Evolutionary conservation across 1,284 basidiomycete genomes (phyloP), one percentile per base, ranked within the genome.

Genomic region (Cronartium quercuum): DNA sequence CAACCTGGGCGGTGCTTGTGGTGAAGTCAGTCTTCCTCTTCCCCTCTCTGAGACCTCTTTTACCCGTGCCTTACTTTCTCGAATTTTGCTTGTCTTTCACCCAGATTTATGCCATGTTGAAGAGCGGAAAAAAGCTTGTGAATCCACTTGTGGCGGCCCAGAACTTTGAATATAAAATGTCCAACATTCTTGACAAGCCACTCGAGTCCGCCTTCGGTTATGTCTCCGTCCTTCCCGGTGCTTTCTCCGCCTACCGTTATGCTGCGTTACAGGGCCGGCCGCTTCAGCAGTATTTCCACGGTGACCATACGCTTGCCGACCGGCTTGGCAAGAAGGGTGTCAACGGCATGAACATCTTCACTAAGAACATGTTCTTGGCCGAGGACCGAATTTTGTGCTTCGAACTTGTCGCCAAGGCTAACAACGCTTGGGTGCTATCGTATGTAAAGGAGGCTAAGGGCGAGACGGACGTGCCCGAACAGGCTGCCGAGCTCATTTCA

Each of bases 141-240:
- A 98, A 98, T 80, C 95, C 95, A 12, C 85, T 98, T 62, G 88
- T 92, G 9, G 82, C 81, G 6, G 81, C 76, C 34, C 95, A 98
- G 82, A 98, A 98, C 83, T 98, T 98, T 80, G 95, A 98, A 83
- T 98, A 98, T 85, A 97, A 92, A 84, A 94, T 94, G 91, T 93
- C 91, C 47, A 94, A 94, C 82, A 95, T 96, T 79, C 85, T 94
- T 35, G 91, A 91, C 87, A 82, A 95, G 82, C 94, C 94, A 2
- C 85, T 95, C 62, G 94, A 98, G 83, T 94, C 91, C 79, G 90
- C 89, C 77, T 98, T 98, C 80, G 95, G 94, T 68, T 98, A 97
- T 76, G 80, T 81, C 6, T 94, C 92, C 61, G 94, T 97, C 76
- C 84, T 98, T 75, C 95, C 95, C 64, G 94, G 94, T 81, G 94